Percentiles rank a stretch among this genome's conserved stretches.
Conservation (phyloP, 1,284 basidiomycete species). For the Dichomitus squalens region DNA sequence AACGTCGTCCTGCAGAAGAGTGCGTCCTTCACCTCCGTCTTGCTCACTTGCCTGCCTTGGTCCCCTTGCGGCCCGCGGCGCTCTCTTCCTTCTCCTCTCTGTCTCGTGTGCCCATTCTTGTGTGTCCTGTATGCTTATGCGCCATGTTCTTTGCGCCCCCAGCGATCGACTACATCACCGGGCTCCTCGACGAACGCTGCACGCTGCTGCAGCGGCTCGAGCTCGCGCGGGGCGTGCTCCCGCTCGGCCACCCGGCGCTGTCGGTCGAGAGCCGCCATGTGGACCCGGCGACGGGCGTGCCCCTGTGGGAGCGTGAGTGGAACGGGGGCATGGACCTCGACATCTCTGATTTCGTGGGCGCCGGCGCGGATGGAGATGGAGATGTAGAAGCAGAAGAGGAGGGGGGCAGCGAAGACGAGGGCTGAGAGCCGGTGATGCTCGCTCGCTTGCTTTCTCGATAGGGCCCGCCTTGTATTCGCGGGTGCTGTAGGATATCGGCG, state of each 20-base stretch:
- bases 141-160: background rate
- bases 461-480: too few species aligned
- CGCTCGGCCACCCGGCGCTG: slow-evolving; percentile 57
- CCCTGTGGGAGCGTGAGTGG: slow-evolving; percentile 79
- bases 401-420: slow-evolving; percentile 25
- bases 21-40: slow-evolving; percentile 41
- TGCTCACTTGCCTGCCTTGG: background rate
- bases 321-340: slow-evolving; percentile 60
- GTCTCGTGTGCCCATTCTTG: background rate
- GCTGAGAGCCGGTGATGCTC: slow-evolving; percentile 1
- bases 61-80: too few species aligned
- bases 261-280: slow-evolving; percentile 34
- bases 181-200: slow-evolving; percentile 59
- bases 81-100: background rate
- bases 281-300: slow-evolving; percentile 32
- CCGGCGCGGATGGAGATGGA: slow-evolving; percentile 29
- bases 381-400: slow-evolving; percentile 37
- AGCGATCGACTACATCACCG: slow-evolving; percentile 86
- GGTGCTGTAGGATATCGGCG: too few species aligned
- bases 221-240: slow-evolving; percentile 56
- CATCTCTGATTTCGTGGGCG: slow-evolving; percentile 48
- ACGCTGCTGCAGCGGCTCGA: slow-evolving; percentile 59
- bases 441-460: background rate
- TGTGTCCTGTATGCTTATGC: background rate
- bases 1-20: slow-evolving; percentile 84